Percentiles rank a stretch among this genome's conserved stretches.
phyloP scores from a whole-genome alignment of 768 basidiomycete genomes.

The Ramaria sp. region DNA sequence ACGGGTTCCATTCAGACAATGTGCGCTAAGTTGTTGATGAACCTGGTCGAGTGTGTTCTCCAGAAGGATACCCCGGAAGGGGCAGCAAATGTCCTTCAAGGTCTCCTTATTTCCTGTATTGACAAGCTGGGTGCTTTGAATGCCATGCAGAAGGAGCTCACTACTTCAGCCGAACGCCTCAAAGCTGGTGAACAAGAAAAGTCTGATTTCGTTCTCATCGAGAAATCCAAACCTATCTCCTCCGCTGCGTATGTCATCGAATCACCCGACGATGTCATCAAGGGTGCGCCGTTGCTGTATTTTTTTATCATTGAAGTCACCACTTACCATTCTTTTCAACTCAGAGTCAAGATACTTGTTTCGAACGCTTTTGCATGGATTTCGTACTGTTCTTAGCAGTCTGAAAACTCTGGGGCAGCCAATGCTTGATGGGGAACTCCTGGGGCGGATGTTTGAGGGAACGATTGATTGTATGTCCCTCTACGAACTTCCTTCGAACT shows the following conservation, averaged over 20 bases:
- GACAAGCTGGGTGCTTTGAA: slow-evolving; percentile 79
- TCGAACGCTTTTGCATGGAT: slow-evolving; percentile 79
- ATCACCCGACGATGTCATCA: slow-evolving; percentile 69
- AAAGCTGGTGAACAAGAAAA: slow-evolving; percentile 28
- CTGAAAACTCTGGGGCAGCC: slow-evolving; percentile 74
- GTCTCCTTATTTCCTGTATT: slow-evolving; percentile 74
- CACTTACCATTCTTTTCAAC: neutral
- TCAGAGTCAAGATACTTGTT: slow-evolving; percentile 80
- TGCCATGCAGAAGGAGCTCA: slow-evolving; percentile 43
- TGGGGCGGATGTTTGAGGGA: slow-evolving; percentile 80
- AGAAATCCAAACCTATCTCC: slow-evolving; percentile 76
- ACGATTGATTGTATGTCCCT: slow-evolving; percentile 77
- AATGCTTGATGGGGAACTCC: slow-evolving; percentile 73
- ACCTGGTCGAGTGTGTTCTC: slow-evolving; percentile 73
- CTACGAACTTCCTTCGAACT: slow-evolving; percentile 48
- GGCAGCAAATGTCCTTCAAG: slow-evolving; percentile 55
- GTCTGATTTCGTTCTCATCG: slow-evolving; percentile 58
- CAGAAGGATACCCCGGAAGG: slow-evolving; percentile 62
- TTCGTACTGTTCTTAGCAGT: slow-evolving; percentile 66
- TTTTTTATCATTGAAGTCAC: neutral
- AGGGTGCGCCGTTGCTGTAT: slow-evolving; percentile 43
- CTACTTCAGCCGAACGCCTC: slow-evolving; percentile 36
- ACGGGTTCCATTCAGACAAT: slow-evolving; percentile 75
- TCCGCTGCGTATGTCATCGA: slow-evolving; percentile 70
- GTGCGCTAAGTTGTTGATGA: slow-evolving; percentile 88